Percentiles rank a stretch among this genome's conserved stretches.
These are phyloP conservation scores for Saururus chinensis DNA, from an alignment of 164 flowering plant genomes.

Conservation along the genomic window DNA sequence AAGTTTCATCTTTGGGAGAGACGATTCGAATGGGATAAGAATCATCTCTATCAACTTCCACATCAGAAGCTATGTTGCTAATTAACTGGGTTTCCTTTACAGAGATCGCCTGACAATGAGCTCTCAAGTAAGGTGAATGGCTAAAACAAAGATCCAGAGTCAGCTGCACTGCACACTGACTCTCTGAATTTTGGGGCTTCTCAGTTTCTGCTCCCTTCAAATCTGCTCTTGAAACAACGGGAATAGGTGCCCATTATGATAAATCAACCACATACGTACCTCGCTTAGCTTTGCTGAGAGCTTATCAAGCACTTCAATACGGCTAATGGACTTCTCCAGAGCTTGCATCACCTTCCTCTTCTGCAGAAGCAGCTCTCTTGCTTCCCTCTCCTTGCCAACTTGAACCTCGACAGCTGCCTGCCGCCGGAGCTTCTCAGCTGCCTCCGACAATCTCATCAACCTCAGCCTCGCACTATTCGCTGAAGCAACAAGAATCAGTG, in stretches of 20 bases:
- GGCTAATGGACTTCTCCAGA: slow-evolving; percentile 59
- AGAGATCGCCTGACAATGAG: slow-evolving; percentile 52
- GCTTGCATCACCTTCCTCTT: slow-evolving; percentile 77
- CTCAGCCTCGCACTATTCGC: neutral
- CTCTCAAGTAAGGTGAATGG: neutral
- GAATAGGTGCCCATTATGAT: neutral
- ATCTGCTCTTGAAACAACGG: neutral
- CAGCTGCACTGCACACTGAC: too few species aligned
- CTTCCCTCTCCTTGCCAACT: slow-evolving; percentile 25
- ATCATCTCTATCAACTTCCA: slow-evolving; percentile 26
- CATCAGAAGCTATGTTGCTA: slow-evolving; percentile 38
- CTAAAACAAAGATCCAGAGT: neutral
- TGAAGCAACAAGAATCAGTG: neutral
- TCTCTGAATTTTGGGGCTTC: too few species aligned
- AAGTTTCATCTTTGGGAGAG: slow-evolving; percentile 36
- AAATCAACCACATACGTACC: slow-evolving; percentile 28
- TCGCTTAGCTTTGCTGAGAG: slow-evolving; percentile 58
- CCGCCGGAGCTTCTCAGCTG: slow-evolving; percentile 32
- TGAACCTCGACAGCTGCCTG: slow-evolving; percentile 59
- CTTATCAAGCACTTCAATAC: slow-evolving; percentile 62
- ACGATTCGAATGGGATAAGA: slow-evolving; percentile 40
- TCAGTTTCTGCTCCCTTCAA: neutral
- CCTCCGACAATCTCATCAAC: slow-evolving; percentile 1
- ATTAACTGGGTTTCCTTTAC: slow-evolving; percentile 62
- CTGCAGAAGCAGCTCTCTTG: slow-evolving; percentile 32